phyloP scores from a whole-genome alignment of 2,329 filamentous ascomycete species.

The Madurella fahalii region DNA sequence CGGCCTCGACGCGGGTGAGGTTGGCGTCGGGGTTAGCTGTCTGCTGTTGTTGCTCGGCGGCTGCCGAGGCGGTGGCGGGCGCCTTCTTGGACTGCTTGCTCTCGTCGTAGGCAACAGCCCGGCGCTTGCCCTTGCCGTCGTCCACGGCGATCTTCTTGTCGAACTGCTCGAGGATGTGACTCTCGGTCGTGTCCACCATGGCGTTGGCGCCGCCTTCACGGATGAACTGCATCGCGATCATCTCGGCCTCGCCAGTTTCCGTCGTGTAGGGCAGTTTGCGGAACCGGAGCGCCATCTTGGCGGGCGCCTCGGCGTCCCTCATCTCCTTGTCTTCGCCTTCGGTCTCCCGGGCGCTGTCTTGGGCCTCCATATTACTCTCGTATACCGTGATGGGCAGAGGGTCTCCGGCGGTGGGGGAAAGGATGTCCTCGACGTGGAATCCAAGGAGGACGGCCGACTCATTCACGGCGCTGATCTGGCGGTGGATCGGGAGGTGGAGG shows the following conservation, averaged over 20 bases:
- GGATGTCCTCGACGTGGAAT: conserved; percentile 67
- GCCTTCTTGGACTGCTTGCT: conserved; percentile 26
- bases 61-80: conserved; percentile 7
- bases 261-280: conserved; percentile 80
- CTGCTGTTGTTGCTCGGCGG: conserved; percentile 9
- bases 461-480: conserved; percentile 72
- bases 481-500: conserved; percentile 69
- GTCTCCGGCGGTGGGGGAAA: conserved; percentile 59
- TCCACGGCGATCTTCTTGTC: conserved; percentile 43
- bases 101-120: conserved; percentile 26
- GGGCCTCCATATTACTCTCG: conserved; percentile 72
- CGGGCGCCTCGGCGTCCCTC: conserved; percentile 56
- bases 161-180: conserved; percentile 28
- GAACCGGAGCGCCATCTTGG: conserved; percentile 64
- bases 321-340: conserved; percentile 62
- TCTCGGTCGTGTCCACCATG: conserved; percentile 48
- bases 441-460: conserved; percentile 84
- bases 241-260: conserved; percentile 92
- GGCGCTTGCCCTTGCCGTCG: conserved; percentile 50
- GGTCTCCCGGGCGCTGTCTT: conserved; percentile 13
- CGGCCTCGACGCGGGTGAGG: conserved; percentile 57
- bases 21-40: conserved; percentile 39
- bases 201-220: conserved; percentile 81
- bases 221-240: conserved; percentile 95
- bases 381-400: conserved; percentile 89